Evolutionary conservation across 2,329 filamentous ascomycete species (phyloP).

Genomic region (Botrytis elliptica): DNA sequence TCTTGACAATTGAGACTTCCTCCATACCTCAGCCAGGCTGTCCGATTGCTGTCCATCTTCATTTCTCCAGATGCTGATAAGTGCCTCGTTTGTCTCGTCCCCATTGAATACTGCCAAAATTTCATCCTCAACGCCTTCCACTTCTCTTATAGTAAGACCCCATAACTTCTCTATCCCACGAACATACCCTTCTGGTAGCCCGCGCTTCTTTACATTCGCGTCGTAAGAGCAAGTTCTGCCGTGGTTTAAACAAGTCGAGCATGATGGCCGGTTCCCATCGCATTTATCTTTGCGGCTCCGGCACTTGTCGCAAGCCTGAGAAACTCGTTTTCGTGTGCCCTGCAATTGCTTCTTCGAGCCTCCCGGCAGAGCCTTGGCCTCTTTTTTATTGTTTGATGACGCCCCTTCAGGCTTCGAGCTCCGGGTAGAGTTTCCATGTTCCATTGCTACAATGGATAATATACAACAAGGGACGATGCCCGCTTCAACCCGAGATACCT

Average conservation of each 20-base stretch:
- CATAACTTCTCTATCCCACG: slow-evolving; percentile 65
- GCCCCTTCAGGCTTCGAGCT: slow-evolving; percentile 6
- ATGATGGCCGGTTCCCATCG: slow-evolving; percentile 58
- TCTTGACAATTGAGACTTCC: slow-evolving; percentile 36
- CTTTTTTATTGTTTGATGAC: slow-evolving; percentile 23
- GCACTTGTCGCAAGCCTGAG: slow-evolving; percentile 55
- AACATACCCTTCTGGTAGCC: slow-evolving; percentile 75
- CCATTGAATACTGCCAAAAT: slow-evolving; percentile 48
- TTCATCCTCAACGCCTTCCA: slow-evolving; percentile 48
- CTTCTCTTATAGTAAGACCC: slow-evolving; percentile 53
- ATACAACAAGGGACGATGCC: slow-evolving; percentile 14
- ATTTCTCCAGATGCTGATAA: slow-evolving; percentile 35
- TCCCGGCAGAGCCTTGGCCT: slow-evolving; percentile 3
- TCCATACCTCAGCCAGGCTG: slow-evolving; percentile 36
- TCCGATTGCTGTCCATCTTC: slow-evolving; percentile 31
- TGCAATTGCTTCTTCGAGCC: slow-evolving; percentile 26
- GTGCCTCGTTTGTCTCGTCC: slow-evolving; percentile 40
- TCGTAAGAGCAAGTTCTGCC: slow-evolving; percentile 62
- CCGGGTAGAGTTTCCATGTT: slow-evolving; percentile 5
- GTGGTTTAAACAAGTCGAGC: slow-evolving; percentile 58
- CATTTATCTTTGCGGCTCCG: slow-evolving; percentile 58
- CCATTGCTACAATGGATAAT: slow-evolving; percentile 21
- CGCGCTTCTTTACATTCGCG: slow-evolving; percentile 71
- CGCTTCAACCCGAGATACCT: slow-evolving; percentile 10
- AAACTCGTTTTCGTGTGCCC: slow-evolving; percentile 43